Evolutionary conservation across 2,329 filamentous ascomycete species (phyloP).

Genomic region (Coleophoma eucalyptorum): DNA sequence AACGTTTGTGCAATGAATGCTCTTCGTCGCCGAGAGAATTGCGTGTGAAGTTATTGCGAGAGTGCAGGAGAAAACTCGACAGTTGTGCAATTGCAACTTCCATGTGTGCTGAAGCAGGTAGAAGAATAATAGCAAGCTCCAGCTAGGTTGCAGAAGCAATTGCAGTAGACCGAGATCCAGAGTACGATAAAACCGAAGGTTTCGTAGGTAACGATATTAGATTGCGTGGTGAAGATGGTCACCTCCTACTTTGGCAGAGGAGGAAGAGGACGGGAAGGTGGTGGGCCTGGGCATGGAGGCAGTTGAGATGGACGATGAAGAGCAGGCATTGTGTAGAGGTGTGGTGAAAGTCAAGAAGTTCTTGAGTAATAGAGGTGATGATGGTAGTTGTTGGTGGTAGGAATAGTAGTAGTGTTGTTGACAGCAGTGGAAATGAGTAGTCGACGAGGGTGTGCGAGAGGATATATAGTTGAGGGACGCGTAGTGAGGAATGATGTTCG

Average conservation of each 20-base stretch:
- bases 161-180: not conserved
- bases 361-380: not conserved
- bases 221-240: not conserved
- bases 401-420: not conserved
- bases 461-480: conserved; percentile 5
- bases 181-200: too few species aligned
- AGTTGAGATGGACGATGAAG: conserved; percentile 59
- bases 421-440: not conserved
- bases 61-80: too few species aligned
- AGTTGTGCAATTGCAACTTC: not conserved
- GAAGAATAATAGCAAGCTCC: not conserved
- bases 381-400: not conserved
- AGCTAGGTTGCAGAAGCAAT: not conserved
- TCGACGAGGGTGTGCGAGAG: not conserved
- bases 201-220: too few species aligned
- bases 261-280: conserved; percentile 60
- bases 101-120: not conserved
- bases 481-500: not conserved
- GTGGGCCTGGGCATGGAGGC: conserved; percentile 63
- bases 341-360: conserved; percentile 3
- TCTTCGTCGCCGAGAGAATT: not conserved
- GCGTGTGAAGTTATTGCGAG: not conserved
- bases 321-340: conserved; percentile 45
- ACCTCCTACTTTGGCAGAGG: conserved; percentile 54
- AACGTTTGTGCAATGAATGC: not conserved